Evolutionary conservation across 345 rosid genomes (phyloP).

Genomic region (Gossypium longicalyx): DNA sequence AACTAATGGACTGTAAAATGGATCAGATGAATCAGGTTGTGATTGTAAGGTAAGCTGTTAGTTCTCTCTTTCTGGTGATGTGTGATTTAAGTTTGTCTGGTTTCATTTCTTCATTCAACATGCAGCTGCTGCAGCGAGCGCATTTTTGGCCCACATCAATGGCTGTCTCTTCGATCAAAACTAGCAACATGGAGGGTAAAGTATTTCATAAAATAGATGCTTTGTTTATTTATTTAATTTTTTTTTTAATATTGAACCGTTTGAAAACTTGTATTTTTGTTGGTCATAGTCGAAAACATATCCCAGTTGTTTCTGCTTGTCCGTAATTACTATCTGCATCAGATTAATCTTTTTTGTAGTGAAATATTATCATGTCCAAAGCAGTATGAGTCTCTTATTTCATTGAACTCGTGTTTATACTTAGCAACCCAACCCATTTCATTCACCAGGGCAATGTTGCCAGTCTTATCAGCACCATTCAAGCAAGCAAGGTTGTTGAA

Average conservation of each 20-base stretch:
- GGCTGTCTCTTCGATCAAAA: conserved; percentile 67
- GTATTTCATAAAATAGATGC: neutral
- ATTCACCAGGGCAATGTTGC: conserved; percentile 61
- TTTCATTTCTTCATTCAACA: conserved; percentile 1
- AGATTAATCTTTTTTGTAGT: too few relatives aligned
- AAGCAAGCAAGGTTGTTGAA: conserved; percentile 79
- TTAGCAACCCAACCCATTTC: conserved; percentile 1
- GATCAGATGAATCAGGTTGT: conserved; percentile 88
- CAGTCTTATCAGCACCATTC: conserved; percentile 69
- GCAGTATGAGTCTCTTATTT: neutral
- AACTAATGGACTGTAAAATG: conserved; percentile 76
- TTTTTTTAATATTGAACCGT: neutral
- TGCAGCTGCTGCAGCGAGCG: conserved; percentile 73
- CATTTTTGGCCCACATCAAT: conserved; percentile 62
- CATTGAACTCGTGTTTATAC: neutral
- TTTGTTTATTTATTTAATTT: neutral
- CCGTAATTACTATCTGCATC: too few relatives aligned
- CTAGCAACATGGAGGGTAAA: conserved; percentile 77
- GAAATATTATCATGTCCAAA: too few relatives aligned
- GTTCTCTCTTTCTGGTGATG: neutral
- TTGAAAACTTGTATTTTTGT: neutral
- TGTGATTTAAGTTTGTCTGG: neutral
- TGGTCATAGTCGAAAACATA: neutral
- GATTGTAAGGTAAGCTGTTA: conserved; percentile 55
- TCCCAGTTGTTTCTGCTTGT: neutral